Conservation (phyloP, 2,329 filamentous ascomycete genomes). For the Fusarium sp. region DNA sequence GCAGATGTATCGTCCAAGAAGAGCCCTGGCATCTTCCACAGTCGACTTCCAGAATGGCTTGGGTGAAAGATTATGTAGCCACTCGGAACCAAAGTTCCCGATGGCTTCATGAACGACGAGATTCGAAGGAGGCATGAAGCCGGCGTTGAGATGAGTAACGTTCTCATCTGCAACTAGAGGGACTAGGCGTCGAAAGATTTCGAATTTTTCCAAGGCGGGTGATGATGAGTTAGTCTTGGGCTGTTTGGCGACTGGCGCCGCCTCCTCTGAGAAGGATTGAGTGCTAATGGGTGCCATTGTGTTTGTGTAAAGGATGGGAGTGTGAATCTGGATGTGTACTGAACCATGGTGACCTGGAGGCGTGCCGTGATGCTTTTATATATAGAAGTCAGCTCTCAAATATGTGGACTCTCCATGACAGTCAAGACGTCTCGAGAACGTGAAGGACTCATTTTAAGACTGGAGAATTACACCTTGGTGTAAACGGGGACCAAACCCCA, state of each 20-base stretch:
- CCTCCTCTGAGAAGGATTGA: background rate
- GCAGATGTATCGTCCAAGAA: conserved; percentile 47
- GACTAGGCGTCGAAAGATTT: conserved; percentile 11
- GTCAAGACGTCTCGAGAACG: background rate
- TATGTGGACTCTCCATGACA: background rate
- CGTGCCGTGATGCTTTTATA: background rate
- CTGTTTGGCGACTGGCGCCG: background rate
- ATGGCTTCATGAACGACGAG: conserved; percentile 48
- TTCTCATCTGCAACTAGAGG: background rate
- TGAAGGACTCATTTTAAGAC: background rate
- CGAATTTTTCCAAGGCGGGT: background rate
- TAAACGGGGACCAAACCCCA: conserved; percentile 6
- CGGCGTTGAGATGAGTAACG: conserved; percentile 47
- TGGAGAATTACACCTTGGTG: background rate
- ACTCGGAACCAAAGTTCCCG: conserved; percentile 41
- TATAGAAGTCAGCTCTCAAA: background rate
- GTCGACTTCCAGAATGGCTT: conserved; percentile 40
- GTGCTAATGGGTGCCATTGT: conserved; percentile 4
- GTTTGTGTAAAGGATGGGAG: background rate
- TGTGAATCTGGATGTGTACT: background rate
- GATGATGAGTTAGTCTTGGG: background rate
- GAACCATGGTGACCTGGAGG: background rate
- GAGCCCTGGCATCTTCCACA: conserved; percentile 34
- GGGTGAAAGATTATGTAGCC: conserved; percentile 39
- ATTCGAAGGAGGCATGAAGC: conserved; percentile 48